Evolutionary conservation across 805 yeast species (phyloP).

Genomic region (Candida saitoana): DNA sequence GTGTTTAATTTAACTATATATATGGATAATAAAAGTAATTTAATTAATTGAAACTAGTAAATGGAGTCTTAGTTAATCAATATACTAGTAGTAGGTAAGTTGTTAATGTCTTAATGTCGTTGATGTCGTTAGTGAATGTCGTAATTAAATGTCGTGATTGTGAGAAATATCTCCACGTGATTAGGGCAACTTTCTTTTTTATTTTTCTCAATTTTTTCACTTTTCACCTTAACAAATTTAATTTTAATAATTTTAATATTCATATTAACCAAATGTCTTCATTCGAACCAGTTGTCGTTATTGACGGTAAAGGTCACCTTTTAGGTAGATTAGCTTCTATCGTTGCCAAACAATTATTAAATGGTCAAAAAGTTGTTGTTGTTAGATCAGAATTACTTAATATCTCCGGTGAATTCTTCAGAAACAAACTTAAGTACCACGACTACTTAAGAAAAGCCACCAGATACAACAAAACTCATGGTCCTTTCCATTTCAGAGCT

Average conservation of each 20-base stretch:
- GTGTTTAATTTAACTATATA: too few species aligned
- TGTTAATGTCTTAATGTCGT: not conserved
- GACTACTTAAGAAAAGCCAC: slow-evolving; percentile 99
- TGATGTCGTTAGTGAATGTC: not conserved
- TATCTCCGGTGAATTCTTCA: slow-evolving; percentile 99
- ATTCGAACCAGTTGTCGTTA: slow-evolving; percentile 95
- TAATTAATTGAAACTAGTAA: too few species aligned
- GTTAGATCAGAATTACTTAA: slow-evolving; percentile 97
- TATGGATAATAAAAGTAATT: too few species aligned
- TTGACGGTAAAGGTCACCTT: slow-evolving; percentile 99
- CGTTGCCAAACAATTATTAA: slow-evolving; percentile 96
- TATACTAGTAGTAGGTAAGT: not conserved
- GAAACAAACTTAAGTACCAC: slow-evolving; percentile 99
- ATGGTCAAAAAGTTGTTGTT: slow-evolving; percentile 96
- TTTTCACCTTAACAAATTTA: not conserved
- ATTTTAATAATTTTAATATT: not conserved
- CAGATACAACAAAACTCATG: slow-evolving; percentile 96
- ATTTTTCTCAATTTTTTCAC: not conserved
- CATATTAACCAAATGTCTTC: slow-evolving; percentile 53
- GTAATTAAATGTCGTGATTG: not conserved
- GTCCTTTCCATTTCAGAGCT: slow-evolving; percentile 99
- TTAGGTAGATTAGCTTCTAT: slow-evolving; percentile 99
- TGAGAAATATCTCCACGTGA: not conserved
- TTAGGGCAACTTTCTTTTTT: not conserved
- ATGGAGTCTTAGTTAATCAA: not conserved